Base-by-base conservation (phyloP, 305 asterid species). In the Caryopteris hybrid region DNA sequence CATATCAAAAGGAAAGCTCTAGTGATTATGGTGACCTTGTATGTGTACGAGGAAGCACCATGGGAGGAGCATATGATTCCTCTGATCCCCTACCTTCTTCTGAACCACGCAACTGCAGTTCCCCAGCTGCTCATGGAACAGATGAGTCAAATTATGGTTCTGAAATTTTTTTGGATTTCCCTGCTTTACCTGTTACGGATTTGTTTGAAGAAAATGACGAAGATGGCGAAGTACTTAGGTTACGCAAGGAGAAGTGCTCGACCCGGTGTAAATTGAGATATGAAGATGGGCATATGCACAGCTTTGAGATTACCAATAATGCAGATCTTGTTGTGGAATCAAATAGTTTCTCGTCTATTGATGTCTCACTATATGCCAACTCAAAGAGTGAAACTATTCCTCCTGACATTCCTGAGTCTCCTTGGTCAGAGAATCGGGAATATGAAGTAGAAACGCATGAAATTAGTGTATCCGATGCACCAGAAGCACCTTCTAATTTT, bases 241-340 rank as follows among this genome's bases (percentile, higher is more conserved):
- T 84, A 57, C 85, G 76, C 51, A 92, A 78, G 69, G 85, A 78
- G 57, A 84, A 74, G 64, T 74, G 61, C 78, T 81, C 83, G 12
- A 63, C 86, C 59, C 75, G 81, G 34, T 83, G 82, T 79, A 79
- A 85, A 75, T 70, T 88, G 82, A 84, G 78, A 77, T 84, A 80
- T 73, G 88, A 82, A 73, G 86, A 87, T 78, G 87, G 76, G 65
- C 88, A 47, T 76, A 84, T 93, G 97, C 95, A 88, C 74, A 91
- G 91, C 80, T 93, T 93, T 75, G 84, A 85, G 80, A 91, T 93
- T 63, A 84, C 71, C 70, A 82, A 89, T 42, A 93, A 93, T 73
- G 88, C 89, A 62, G 96, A 91, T 85, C 91, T 93, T 72, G 86
- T 91, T 64, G 87, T 79, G 76, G 99, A 93, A 80, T 73, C 94